These are phyloP conservation scores for Acacia concinna DNA, from an alignment of 331 rosid species.

Conservation along the genomic window DNA sequence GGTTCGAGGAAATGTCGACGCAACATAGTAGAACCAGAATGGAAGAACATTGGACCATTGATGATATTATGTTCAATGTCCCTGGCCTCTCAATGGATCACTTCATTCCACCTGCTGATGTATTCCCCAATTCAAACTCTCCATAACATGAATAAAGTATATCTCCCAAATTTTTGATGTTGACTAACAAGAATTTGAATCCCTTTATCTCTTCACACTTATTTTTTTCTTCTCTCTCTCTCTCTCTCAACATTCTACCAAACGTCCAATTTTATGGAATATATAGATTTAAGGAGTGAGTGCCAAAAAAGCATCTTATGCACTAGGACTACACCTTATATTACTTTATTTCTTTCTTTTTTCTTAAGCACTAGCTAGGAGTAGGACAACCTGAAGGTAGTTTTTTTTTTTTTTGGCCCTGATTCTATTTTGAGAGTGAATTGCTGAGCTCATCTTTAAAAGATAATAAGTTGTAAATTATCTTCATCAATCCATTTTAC, in stretches of 20 bases:
- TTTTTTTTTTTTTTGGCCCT: not conserved
- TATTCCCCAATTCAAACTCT: constrained; percentile 48
- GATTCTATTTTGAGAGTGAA: not conserved
- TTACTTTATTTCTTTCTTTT: no score
- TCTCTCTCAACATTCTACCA: not conserved
- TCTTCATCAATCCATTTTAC: no score
- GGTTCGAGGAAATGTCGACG: constrained; percentile 74
- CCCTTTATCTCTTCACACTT: not conserved
- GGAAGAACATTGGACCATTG: constrained; percentile 94
- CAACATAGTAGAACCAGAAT: constrained; percentile 79
- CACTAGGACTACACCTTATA: not conserved
- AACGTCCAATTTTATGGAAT: not conserved
- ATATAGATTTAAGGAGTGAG: not conserved
- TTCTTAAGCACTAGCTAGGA: no score
- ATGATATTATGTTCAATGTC: constrained; percentile 85
- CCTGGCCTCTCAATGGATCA: constrained; percentile 88
- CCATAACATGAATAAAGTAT: constrained; percentile 29
- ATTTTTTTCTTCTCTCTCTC: not conserved
- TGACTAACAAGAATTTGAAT: not conserved
- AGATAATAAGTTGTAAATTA: not conserved
- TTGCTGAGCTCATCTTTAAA: not conserved
- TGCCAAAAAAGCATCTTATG: no score
- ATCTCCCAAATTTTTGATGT: not conserved
- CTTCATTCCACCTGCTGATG: constrained; percentile 89
- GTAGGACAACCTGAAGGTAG: no score